Evolutionary conservation across 495 filamentous ascomycete genomes (phyloP), one percentile per base, ranked within the genome.

Genomic region (Copromyces sp.): DNA sequence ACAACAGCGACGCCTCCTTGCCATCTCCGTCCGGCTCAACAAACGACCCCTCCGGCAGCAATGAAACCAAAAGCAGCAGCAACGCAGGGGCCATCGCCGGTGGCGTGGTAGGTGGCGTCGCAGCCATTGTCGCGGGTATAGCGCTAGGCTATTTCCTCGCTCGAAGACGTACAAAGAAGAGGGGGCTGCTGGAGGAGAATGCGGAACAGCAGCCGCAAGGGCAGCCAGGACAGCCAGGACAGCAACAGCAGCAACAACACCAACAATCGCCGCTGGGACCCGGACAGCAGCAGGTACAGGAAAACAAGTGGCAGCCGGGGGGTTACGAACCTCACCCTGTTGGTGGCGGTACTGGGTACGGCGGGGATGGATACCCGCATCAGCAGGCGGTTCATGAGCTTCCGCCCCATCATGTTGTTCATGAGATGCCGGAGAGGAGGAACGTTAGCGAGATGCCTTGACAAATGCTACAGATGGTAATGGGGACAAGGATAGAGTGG

Each of bases 51-150:
- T 61, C 53, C 8, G 6, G 6, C 53, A 61, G 14, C 29, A 61
- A 4, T 7, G 53, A 24, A 20, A 24, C 9, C 45, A 53, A 53
- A 3, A 47, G 44, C 29, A 35, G 53, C 29, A 61, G 53, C 29
- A 61, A 61, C 11, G 53, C 53, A 35, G 53, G 53, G n/a, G 12
- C 71, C 24, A 68, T 77, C 38, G 73, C 72, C 16, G 77, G 74
- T 53, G 73, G 72, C 40, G 71, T 74, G 0, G 44, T 78, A 35
- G 75, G 75, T 65, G 74, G 75, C n/a, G 69, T 72, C 1, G 75
- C 39, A 3, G 77, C n/a, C 11, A 24, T 68, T 9, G 69, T 17
- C 7, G 53, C 53, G 3, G 53, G 12, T 0, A 61, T 61, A 17
- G 53, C 53, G 14, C 53, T 61, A 2, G 53, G 53, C 1, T 61